phyloP scores from a whole-genome alignment of 129 eudicot genomes.

The Chrysanthemum makinoi region DNA sequence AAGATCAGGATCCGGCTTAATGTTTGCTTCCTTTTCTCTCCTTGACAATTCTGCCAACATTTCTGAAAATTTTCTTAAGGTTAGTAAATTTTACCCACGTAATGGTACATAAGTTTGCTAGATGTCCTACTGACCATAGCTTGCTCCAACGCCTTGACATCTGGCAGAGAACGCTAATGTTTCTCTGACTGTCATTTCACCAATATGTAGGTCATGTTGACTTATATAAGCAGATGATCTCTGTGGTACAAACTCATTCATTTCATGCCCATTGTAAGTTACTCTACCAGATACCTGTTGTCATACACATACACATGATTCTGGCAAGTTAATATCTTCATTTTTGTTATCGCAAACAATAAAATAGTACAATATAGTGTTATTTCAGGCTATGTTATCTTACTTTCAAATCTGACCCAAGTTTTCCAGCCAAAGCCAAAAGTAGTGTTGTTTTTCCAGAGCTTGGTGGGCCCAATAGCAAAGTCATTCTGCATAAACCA shows the following conservation, averaged over 20 bases:
- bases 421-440: constrained; percentile 77
- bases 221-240: constrained; percentile 72
- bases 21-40: constrained; percentile 67
- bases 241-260: constrained; percentile 68
- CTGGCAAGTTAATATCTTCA: not conserved
- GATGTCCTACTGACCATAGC: constrained; percentile 51
- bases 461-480: constrained; percentile 87
- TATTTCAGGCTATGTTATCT: constrained; percentile 17
- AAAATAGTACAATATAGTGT: not conserved
- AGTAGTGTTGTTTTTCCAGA: constrained; percentile 84
- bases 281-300: constrained; percentile 53
- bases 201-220: constrained; percentile 68
- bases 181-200: constrained; percentile 79
- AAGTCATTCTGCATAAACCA: constrained; percentile 56
- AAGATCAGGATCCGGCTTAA: constrained; percentile 70
- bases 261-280: constrained; percentile 64
- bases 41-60: constrained; percentile 64
- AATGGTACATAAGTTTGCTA: not conserved
- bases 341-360: not conserved
- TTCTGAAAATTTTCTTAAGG: constrained; percentile 36
- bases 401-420: constrained; percentile 59
- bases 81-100: constrained; percentile 6
- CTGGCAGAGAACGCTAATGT: constrained; percentile 72
- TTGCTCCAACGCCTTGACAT: constrained; percentile 76
- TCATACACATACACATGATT: not conserved